A percentile compares a stretch with the other conserved stretches of the same genome.
Conservation (phyloP, 73 alveolate genomes). For the Paramecium caudatum region DNA sequence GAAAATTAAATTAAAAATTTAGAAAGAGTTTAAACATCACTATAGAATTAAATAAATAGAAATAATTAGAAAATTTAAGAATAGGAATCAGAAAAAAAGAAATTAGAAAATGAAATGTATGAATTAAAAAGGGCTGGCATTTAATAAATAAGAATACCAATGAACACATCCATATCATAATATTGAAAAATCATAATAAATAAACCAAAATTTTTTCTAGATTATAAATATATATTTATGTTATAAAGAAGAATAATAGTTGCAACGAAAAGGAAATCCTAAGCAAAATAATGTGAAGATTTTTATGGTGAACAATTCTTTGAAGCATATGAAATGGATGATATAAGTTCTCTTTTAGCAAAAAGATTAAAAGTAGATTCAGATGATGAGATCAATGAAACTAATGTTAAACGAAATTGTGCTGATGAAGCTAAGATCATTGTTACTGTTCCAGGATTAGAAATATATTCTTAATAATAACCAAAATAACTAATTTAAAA, state of each 20-base stretch:
- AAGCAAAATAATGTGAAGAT: neutral
- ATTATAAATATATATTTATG: neutral
- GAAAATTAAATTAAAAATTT: too few species aligned
- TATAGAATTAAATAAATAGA: too few species aligned
- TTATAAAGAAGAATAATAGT: neutral
- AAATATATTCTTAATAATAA: neutral
- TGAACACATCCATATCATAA: too few species aligned
- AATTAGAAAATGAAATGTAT: too few species aligned
- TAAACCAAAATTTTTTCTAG: neutral
- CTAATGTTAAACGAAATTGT: neutral
- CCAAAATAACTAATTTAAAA: neutral
- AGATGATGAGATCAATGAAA: neutral
- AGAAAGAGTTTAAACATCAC: too few species aligned
- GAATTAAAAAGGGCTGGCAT: too few species aligned
- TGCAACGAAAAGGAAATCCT: neutral
- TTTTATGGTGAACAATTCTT: neutral
- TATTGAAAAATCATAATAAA: neutral
- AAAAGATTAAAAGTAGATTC: neutral
- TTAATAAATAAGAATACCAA: too few species aligned
- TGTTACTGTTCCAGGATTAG: neutral
- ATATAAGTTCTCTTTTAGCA: neutral
- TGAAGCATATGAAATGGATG: neutral
- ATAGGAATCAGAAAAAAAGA: too few species aligned
- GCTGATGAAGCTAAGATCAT: neutral
- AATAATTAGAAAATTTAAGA: too few species aligned